Evolutionary conservation across 2,329 filamentous ascomycete genomes (phyloP).

Genomic region (Bertia moriformis): DNA sequence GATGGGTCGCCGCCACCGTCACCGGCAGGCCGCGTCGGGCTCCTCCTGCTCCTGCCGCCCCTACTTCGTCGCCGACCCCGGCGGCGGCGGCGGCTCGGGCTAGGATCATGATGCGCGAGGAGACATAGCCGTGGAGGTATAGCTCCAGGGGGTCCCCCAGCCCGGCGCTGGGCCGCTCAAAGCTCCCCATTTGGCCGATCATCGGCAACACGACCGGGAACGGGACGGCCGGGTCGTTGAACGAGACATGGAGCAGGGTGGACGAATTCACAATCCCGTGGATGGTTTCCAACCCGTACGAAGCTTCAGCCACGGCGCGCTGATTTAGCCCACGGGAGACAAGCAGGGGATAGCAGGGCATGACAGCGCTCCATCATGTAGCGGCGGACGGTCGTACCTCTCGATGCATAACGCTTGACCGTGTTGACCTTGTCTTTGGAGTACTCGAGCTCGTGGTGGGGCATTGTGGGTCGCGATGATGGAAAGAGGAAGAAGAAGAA

Average conservation of each 20-base stretch:
- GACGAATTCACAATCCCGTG: slow-evolving; percentile 62
- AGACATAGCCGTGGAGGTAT: slow-evolving; percentile 78
- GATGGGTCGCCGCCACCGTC: slow-evolving; percentile 55
- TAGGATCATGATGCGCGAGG: slow-evolving; percentile 60
- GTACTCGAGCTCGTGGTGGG: too few relatives aligned
- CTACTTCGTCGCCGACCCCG: slow-evolving; percentile 6
- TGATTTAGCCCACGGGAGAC: too few relatives aligned
- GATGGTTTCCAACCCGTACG: slow-evolving; percentile 60
- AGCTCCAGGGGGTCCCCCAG: slow-evolving; percentile 54
- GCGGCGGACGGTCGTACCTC: too few relatives aligned
- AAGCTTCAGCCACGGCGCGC: too few relatives aligned
- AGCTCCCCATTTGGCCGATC: slow-evolving; percentile 72
- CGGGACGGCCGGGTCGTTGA: slow-evolving; percentile 45
- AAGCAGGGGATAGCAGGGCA: too few relatives aligned
- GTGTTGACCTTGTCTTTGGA: too few relatives aligned
- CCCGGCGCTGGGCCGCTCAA: slow-evolving; percentile 41
- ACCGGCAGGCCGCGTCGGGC: slow-evolving; percentile 54
- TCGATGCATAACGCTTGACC: too few relatives aligned
- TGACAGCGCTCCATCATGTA: too few relatives aligned
- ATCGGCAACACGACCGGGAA: slow-evolving; percentile 72
- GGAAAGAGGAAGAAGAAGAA: too few relatives aligned
- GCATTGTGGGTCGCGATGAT: too few relatives aligned
- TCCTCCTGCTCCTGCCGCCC: slow-evolving; percentile 11
- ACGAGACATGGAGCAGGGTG: slow-evolving; percentile 69
- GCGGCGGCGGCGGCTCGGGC: slow-evolving; percentile 19